A percentile compares a stretch with the other conserved stretches of the same genome.
Evolutionary conservation across 2,329 filamentous ascomycete species (phyloP).

Genomic region (Colletotrichum endophyticum): DNA sequence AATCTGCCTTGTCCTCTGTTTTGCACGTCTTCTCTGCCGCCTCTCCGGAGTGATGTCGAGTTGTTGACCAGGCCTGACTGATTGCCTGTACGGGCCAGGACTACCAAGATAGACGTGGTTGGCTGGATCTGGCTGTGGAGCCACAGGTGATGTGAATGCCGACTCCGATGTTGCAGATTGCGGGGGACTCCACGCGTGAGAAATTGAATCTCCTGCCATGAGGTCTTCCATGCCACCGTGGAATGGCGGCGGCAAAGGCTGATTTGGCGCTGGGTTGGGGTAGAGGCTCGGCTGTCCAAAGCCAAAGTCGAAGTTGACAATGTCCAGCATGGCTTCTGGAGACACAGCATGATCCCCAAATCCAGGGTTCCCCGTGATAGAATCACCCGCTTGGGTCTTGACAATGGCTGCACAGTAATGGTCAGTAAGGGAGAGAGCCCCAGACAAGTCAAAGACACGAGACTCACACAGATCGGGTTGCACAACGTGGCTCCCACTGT

Average conservation of each 20-base stretch:
- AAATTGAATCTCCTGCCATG: constrained; percentile 11
- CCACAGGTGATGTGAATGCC: constrained; percentile 10
- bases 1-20: constrained; percentile 36
- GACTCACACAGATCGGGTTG: constrained; percentile 41
- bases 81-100: background rate
- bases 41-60: background rate
- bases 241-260: constrained; percentile 33
- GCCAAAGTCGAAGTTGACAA: constrained; percentile 38
- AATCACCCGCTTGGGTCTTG: constrained; percentile 4
- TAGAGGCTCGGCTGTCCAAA: constrained; percentile 38
- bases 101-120: constrained; percentile 2
- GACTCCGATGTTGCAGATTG: constrained; percentile 15
- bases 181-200: constrained; percentile 12
- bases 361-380: background rate
- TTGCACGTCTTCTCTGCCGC: constrained; percentile 20
- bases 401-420: constrained; percentile 13
- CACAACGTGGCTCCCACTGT: constrained; percentile 34
- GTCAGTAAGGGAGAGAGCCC: constrained; percentile 6
- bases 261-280: background rate
- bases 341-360: constrained; percentile 30
- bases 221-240: constrained; percentile 9
- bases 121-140: background rate
- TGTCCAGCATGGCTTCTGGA: constrained; percentile 32
- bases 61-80: background rate
- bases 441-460: constrained; percentile 18